phyloP scores from a whole-genome alignment of 129 eudicot genomes.

The Centella asiatica region DNA sequence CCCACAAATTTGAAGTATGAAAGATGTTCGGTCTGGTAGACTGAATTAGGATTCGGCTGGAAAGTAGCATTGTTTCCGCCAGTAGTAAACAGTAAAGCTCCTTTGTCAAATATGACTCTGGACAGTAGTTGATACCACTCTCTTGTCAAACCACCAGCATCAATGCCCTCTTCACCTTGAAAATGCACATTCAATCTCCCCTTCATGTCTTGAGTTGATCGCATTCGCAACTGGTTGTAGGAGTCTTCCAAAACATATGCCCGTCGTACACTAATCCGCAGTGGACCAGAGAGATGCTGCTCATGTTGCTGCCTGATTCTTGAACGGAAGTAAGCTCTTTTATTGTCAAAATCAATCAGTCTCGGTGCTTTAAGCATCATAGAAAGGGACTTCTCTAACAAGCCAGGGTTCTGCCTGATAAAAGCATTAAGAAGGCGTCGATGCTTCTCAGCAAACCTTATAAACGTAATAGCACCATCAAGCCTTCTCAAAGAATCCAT shows the following conservation, averaged over 20 bases:
- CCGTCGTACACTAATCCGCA: constrained; percentile 89
- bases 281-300: constrained; percentile 80
- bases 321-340: constrained; percentile 87
- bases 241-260: constrained; percentile 98
- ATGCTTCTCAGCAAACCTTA: constrained; percentile 88
- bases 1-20: constrained; percentile 98
- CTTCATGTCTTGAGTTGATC: constrained; percentile 75
- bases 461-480: constrained; percentile 70
- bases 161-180: constrained; percentile 99
- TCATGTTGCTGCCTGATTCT: constrained; percentile 96
- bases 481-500: constrained; percentile 31
- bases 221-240: constrained; percentile 87
- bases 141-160: constrained; percentile 99
- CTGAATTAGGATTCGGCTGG: constrained; percentile 98
- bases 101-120: constrained; percentile 93
- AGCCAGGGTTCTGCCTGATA: constrained; percentile 87
- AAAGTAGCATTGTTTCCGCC: constrained; percentile 96
- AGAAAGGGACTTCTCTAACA: constrained; percentile 88
- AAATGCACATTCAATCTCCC: constrained; percentile 96
- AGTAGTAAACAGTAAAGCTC: constrained; percentile 92
- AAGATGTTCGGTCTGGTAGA: constrained; percentile 94
- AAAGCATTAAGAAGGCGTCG: constrained; percentile 88
- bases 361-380: constrained; percentile 96
- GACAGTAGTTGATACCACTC: constrained; percentile 96
- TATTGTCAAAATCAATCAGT: constrained; percentile 92